phyloP scores from a whole-genome alignment of 2,329 filamentous ascomycete genomes.

The Pseudogymnoascus destructans region DNA sequence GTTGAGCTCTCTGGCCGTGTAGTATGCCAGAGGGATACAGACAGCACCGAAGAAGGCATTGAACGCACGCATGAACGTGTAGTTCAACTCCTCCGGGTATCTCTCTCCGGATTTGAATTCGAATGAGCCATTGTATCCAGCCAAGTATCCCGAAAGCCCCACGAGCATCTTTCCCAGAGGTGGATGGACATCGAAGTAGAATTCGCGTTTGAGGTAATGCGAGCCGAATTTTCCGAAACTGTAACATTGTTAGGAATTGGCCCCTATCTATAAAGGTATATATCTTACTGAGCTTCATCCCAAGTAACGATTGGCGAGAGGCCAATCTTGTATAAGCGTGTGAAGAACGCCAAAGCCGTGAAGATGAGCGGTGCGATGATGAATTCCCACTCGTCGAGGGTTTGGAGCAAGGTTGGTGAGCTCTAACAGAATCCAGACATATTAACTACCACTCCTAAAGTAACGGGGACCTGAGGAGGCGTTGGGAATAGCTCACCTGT shows the following conservation, averaged over 20 bases:
- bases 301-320: constrained; percentile 61
- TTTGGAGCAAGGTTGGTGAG: constrained; percentile 45
- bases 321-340: constrained; percentile 56
- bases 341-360: constrained; percentile 50
- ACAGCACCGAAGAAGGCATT: constrained; percentile 89
- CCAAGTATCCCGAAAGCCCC: constrained; percentile 86
- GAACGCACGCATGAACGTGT: constrained; percentile 97
- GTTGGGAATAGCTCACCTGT: constrained; percentile 33
- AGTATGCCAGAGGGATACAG: constrained; percentile 90
- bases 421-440: constrained; percentile 21
- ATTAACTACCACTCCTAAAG: constrained; percentile 19
- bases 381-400: constrained; percentile 51
- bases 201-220: constrained; percentile 97
- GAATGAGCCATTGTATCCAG: constrained; percentile 97
- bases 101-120: constrained; percentile 98
- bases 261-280: constrained; percentile 25
- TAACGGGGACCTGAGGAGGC: neutral
- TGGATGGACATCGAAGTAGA: constrained; percentile 95
- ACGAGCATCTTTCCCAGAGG: constrained; percentile 98
- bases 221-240: constrained; percentile 97
- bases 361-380: constrained; percentile 49
- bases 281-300: constrained; percentile 60
- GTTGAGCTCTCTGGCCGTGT: constrained; percentile 80
- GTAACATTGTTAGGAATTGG: constrained; percentile 15
- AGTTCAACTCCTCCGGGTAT: constrained; percentile 88